Percentiles rank a stretch among this genome's conserved stretches.
These are phyloP conservation scores for Plasmodium yoelii DNA, from an alignment of 169 alveolate genomes.

Conservation along the genomic window DNA sequence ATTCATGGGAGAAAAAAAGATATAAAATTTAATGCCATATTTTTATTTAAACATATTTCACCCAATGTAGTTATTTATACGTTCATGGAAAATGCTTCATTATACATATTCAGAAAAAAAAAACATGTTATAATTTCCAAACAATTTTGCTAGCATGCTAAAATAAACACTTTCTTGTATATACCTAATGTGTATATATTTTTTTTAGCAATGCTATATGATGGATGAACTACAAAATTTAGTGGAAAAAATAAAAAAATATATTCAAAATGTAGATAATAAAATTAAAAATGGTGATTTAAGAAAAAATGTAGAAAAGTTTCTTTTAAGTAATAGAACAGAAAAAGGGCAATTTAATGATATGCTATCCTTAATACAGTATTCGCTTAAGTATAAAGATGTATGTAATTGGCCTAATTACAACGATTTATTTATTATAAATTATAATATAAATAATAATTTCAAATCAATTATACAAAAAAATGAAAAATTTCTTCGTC, in stretches of 20 bases:
- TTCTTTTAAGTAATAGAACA: conserved; percentile 17
- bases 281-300: conserved; percentile 13
- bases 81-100: too few species aligned
- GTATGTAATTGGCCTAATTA: conserved; percentile 72
- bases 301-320: conserved; percentile 30
- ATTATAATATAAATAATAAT: conserved; percentile 64
- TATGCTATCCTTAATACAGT: conserved; percentile 66
- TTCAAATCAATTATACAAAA: conserved; percentile 49
- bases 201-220: not conserved
- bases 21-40: too few species aligned
- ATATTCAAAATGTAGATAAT: conserved; percentile 10
- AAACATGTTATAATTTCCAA: too few species aligned
- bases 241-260: conserved; percentile 37
- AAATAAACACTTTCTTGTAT: too few species aligned
- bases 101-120: too few species aligned
- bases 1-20: too few species aligned
- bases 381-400: conserved; percentile 60
- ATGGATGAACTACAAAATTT: conserved; percentile 67
- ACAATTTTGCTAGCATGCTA: too few species aligned
- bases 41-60: too few species aligned
- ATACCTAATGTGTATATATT: too few species aligned
- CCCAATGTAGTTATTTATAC: too few species aligned
- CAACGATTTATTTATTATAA: conserved; percentile 50
- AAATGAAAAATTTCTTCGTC: conserved; percentile 23
- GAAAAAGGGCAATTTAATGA: conserved; percentile 52